Base-by-base conservation (phyloP, 2,329 filamentous ascomycete species). In the Fusarium buxicola region DNA sequence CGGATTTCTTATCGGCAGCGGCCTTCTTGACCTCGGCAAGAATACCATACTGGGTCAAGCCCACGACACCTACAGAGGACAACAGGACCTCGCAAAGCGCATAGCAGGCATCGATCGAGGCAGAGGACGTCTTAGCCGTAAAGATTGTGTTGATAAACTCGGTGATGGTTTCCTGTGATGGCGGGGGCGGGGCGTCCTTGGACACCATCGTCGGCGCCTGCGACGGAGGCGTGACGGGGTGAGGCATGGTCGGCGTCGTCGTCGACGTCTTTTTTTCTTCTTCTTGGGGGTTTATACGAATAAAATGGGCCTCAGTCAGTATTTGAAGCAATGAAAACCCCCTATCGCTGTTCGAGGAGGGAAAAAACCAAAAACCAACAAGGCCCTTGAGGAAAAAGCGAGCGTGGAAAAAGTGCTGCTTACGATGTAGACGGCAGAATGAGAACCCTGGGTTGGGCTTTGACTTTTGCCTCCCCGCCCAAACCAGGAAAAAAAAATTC, bases 1-100 rank as follows among this genome's bases (percentile, higher is more conserved):
- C 90, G 77, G 89, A 94, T 84, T 99, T 99, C 88, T 98, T 99
- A 80, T 98, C 93, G 69, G 84, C 81, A 5, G 94, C 93, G 32
- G 92, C 92, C 83, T 96, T 86, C 74, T 82, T 85, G 62, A 87
- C 65, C 74, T 86, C 83, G 69, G 80, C 75, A 25, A 87, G 71
- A 65, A 88, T 74, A 64, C 83, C 83, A 71, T 86, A 87, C 44
- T 79, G 70, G 32, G 77, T 71, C 45, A 88, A 79, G 55, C 85
- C 85, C 34, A 75, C 76, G 69, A 81, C 81, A 64, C 84, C 84
- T 58, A 85, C 80, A 34, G 80, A 80, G 75, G 81, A 81, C 65
- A 86, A 75, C 7, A 89, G 74, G 21, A 86, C 72, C 68, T 87
- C 82, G 78, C 85, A 88, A n/a, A 89, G 81, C 15, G 77, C 81